Evolutionary conservation across 768 basidiomycete genomes (phyloP), one percentile per base, ranked within the genome.

Genomic region (Lanmaoa rubissima): DNA sequence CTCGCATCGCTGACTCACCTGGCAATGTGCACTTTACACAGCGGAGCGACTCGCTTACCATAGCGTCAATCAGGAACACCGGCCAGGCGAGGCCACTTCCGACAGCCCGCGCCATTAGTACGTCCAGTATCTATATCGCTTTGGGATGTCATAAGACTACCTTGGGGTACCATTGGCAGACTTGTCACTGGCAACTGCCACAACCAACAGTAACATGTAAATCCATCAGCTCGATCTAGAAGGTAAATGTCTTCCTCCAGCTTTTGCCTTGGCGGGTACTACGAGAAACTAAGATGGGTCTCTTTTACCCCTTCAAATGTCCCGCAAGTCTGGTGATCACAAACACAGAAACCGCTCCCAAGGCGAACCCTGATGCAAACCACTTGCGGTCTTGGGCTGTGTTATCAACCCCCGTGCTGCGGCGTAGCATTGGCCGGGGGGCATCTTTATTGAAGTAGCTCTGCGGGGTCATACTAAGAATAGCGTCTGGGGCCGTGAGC

Each of bases 401-500:
- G 11, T 31, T 7, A 5, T 10, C 19, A 11, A 12, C 38, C 1
- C 31, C 5, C 12, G 42, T 46, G 13, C 4, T 17, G 35, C 42
- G 55, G 16, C 12, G 60, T 28, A 67, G 31, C 57, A 32, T 64
- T 1, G 69, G 63, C 32, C 61, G 51, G 1, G 57, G 51, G 9
- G 34, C 28, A 2, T 62, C 46, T 12, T 46, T 51, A 47, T 72
- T 50, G 21, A 69, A 72, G n/a, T 55, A 26, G 28, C 34, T 61
- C 44, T 48, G 57, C 0, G 61, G 65, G 0, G 51, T 19, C 48
- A 48, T 35, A 10, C n/a, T 26, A 10, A 60, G 55, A 7, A 62
- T 40, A 11, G 61, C 58, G 2, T 63, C 67, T 17, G 69, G 69
- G 1, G 61, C 70, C 5, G 61, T 66, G 10, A 59, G 45, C 48